Evolutionary conservation across 1,139 yeast species (phyloP), one percentile per base, ranked within the genome.

Genomic region (Starmera stellimalicola): DNA sequence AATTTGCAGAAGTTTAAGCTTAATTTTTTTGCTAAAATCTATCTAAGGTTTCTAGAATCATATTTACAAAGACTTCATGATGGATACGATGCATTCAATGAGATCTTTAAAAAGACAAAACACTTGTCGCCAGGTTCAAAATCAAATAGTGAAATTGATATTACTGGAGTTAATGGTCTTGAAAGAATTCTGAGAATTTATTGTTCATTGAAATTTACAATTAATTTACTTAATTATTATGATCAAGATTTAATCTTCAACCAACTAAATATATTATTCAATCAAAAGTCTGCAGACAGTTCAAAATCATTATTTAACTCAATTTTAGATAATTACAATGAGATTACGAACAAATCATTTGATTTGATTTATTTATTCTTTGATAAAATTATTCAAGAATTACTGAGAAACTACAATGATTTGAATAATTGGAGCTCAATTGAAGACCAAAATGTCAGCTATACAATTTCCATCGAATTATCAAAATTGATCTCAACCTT

Each of bases 21-120:
- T 35, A 70, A 73, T 46, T 78, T 79, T 37, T 70, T 83, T 18
- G 72, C 83, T 8, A 74, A 73, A 18, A 75, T 85, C 25, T 94
- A 85, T 51, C 55, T 85, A 32, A 65, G 65, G 22, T 53, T 87
- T 29, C 52, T 85, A 17, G 80, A 79, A 36, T 61, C 61, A 27
- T 87, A 82, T 49, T 66, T 67, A 37, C 68, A 66, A 4, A 63
- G 69, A 20, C 52, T 85, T 15, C 52, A 60, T 16, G 63, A 63
- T 28, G 62, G 72, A 12, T 60, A 68, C 35, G 58, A 62, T 36
- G 66, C 68, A 7, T 64, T 73, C 42, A 69, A 65, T 32, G 73
- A 66, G 10, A 51, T 61, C 33, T 68, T 64, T 51, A 72, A 56
- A 38, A 42, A 54, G 26, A 45, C 62, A 17, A 44, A 62, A 41